A percentile compares a stretch with the other conserved stretches of the same genome.
Evolutionary conservation across 2,329 filamentous ascomycete genomes (phyloP).

Genomic region (Corinectria fuckeliana): DNA sequence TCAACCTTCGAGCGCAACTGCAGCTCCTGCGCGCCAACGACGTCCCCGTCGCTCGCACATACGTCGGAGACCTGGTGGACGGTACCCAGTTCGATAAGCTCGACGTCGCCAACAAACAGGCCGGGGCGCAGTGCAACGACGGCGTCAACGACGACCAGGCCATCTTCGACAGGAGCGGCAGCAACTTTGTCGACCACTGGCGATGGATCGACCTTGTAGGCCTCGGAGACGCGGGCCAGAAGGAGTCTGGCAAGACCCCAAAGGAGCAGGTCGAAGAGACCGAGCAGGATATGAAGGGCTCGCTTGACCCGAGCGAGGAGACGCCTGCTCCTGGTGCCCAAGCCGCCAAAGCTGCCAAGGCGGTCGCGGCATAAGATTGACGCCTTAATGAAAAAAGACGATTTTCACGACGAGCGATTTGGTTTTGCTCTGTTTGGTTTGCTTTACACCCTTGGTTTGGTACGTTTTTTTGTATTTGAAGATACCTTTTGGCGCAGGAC

Average conservation of each 20-base stretch:
- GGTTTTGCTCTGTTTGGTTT: not conserved
- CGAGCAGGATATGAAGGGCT: constrained; percentile 45
- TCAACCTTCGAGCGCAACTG: constrained; percentile 65
- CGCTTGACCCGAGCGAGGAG: constrained; percentile 45
- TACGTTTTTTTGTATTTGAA: constrained; percentile 20
- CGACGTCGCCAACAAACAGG: constrained; percentile 30
- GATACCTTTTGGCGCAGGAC: not conserved
- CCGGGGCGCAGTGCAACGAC: constrained; percentile 36
- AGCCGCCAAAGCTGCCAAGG: constrained; percentile 13
- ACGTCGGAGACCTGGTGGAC: constrained; percentile 57
- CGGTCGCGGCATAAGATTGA: constrained; percentile 27
- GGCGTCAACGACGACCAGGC: constrained; percentile 55
- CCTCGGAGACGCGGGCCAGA: constrained; percentile 46
- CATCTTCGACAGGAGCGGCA: constrained; percentile 55
- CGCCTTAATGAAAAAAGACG: not conserved
- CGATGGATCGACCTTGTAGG: constrained; percentile 60
- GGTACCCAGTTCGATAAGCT: constrained; percentile 49
- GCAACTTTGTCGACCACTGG: constrained; percentile 54
- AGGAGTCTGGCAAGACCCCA: constrained; percentile 39
- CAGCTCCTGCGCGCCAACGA: constrained; percentile 61
- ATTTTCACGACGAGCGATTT: constrained; percentile 31
- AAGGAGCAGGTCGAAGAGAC: constrained; percentile 44
- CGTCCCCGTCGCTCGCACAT: constrained; percentile 57
- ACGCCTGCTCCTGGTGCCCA: constrained; percentile 8
- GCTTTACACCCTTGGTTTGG: constrained; percentile 13